Conservation (phyloP, 2,329 filamentous ascomycete species). For the Reticulascus tulasneorum region DNA sequence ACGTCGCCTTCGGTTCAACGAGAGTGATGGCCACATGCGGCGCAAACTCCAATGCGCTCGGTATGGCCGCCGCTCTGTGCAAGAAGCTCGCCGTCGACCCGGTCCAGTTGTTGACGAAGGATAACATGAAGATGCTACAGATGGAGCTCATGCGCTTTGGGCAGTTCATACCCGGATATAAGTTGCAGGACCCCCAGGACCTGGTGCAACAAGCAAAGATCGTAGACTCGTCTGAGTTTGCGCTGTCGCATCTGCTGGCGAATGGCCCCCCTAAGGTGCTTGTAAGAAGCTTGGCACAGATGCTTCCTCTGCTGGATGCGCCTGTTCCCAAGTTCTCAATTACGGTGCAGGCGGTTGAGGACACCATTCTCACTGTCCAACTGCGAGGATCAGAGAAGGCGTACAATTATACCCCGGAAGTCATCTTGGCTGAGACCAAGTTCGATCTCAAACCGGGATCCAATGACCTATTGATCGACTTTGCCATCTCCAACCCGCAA, state of each 20-base stretch:
- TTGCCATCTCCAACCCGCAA: slow-evolving; percentile 17
- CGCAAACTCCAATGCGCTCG: slow-evolving; percentile 19
- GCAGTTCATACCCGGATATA: slow-evolving; percentile 19
- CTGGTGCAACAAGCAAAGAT: slow-evolving; percentile 13
- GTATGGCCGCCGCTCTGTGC: slow-evolving; percentile 17
- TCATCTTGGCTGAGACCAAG: slow-evolving; percentile 12
- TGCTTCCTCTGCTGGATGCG: slow-evolving; percentile 17
- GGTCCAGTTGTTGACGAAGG: slow-evolving; percentile 17
- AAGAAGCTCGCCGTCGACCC: slow-evolving; percentile 16
- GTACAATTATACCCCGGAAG: slow-evolving; percentile 21
- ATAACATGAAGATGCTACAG: slow-evolving; percentile 18
- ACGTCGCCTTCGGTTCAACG: slow-evolving; percentile 20
- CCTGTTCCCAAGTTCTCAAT: slow-evolving; percentile 14
- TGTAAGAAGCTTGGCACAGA: slow-evolving; percentile 18
- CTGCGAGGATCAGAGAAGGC: slow-evolving; percentile 20
- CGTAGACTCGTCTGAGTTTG: slow-evolving; percentile 10
- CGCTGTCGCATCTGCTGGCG: slow-evolving; percentile 13
- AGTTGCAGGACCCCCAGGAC: slow-evolving; percentile 16
- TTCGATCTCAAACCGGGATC: slow-evolving; percentile 13
- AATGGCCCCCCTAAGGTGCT: slow-evolving; percentile 20
- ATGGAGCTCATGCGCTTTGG: slow-evolving; percentile 19
- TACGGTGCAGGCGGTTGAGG: slow-evolving; percentile 14
- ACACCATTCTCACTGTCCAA: slow-evolving; percentile 16
- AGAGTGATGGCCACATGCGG: slow-evolving; percentile 21
- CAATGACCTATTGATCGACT: slow-evolving; percentile 14